Evolutionary conservation across 768 basidiomycete genomes (phyloP), one percentile per base, ranked within the genome.

Genomic region (Crucibulum laeve): DNA sequence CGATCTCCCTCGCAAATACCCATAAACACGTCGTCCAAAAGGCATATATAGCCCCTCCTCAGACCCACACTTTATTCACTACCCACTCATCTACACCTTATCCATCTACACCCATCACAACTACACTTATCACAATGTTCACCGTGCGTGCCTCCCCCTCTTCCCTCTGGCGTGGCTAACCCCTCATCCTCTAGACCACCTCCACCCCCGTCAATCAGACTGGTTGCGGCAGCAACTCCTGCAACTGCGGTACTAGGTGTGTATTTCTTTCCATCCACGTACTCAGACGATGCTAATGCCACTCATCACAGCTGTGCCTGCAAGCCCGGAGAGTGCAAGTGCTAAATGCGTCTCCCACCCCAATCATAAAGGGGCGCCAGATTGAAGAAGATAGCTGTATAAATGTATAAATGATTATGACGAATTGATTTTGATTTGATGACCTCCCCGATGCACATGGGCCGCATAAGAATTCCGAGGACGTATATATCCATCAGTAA

Each of bases 271-370:
- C 48, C 3, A 34, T 43, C 13, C 21, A 25, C 13, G 18, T 22
- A 8, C 38, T 17, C 25, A 19, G 17, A 25, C 6, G 38, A 11
- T 35, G 36, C 48, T 47, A 26, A 43, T 44, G 10, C 30, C n/a
- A 13, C 0, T 22, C 24, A 13, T 25, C n/a, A 18, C 45, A 84
- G 81, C 47, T 85, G 82, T 69, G 45, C 48, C 21, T 84, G 82
- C 74, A 73, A 76, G 64, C 56, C 77, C 40, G 76, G 72, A 42
- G 73, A 76, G 48, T 83, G 81, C 81, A 82, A 82, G 64, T 85
- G 79, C 70, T 80, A 61, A 74, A 49, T 43, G 47, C 39, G 7
- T n/a, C n/a, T n/a, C n/a, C n/a, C n/a, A n/a, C n/a, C n/a, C n/a
- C n/a, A n/a, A n/a, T n/a, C n/a, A n/a, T n/a, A n/a, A n/a, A n/a